These are phyloP conservation scores for Rasamsonia emersonii DNA, from an alignment of 2,329 filamentous ascomycete species.

Conservation along the genomic window DNA sequence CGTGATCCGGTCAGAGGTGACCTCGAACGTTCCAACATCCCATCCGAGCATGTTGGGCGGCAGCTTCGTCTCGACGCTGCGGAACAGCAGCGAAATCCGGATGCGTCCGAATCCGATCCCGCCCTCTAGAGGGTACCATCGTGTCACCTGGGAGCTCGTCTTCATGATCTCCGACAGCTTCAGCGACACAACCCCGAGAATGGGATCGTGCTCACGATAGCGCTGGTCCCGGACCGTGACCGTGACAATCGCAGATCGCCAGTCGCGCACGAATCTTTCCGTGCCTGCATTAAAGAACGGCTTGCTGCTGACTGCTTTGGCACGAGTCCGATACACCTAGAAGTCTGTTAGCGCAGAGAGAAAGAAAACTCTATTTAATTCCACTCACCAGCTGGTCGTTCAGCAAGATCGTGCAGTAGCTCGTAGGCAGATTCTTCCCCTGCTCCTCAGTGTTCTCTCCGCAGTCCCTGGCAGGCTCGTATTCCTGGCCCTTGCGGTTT, in stretches of 20 bases:
- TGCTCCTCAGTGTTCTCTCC: slow-evolving; percentile 84
- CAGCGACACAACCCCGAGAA: slow-evolving; percentile 83
- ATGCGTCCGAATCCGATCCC: slow-evolving; percentile 87
- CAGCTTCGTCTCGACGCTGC: slow-evolving; percentile 75
- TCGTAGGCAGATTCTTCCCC: slow-evolving; percentile 69
- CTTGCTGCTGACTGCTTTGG: slow-evolving; percentile 87
- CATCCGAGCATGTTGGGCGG: slow-evolving; percentile 83
- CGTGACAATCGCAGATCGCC: slow-evolving; percentile 79
- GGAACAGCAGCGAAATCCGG: slow-evolving; percentile 81
- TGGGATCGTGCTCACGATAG: slow-evolving; percentile 86
- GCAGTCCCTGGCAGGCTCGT: slow-evolving; percentile 74
- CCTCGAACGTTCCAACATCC: slow-evolving; percentile 93
- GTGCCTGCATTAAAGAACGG: slow-evolving; percentile 97
- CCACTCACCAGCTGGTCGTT: slow-evolving; percentile 68
- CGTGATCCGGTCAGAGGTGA: slow-evolving; percentile 61
- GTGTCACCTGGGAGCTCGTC: slow-evolving; percentile 74
- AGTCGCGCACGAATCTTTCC: slow-evolving; percentile 86
- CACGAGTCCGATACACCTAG: slow-evolving; percentile 78
- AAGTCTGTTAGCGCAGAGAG: slow-evolving; percentile 8
- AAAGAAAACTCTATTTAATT: not conserved
- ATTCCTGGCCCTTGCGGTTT: slow-evolving; percentile 75
- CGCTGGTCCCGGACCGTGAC: slow-evolving; percentile 81
- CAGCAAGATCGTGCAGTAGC: slow-evolving; percentile 85
- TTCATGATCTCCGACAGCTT: slow-evolving; percentile 82
- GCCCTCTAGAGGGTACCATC: slow-evolving; percentile 95